Percentiles rank a stretch among this genome's conserved stretches.
phyloP scores from a whole-genome alignment of 495 filamentous ascomycete species.

The Penicillium cosmopolitanum region DNA sequence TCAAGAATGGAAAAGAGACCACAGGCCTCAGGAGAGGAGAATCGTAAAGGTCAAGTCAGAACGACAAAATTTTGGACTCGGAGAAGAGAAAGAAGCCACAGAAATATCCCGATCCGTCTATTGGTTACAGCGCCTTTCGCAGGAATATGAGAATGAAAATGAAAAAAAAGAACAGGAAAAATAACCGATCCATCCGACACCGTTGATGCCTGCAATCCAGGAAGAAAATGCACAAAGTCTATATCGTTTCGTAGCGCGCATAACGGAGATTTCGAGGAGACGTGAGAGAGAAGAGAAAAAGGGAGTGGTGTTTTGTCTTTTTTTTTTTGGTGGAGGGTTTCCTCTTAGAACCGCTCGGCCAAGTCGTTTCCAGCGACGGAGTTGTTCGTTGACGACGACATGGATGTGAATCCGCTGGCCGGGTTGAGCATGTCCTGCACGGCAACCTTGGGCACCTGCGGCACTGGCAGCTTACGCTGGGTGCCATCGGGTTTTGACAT shows the following conservation, averaged over 20 bases:
- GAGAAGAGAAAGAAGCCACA: constrained; percentile 25
- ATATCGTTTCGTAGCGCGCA: constrained; percentile 50
- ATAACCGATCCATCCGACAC: constrained; percentile 34
- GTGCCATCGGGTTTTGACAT: constrained; percentile 84
- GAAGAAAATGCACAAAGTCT: constrained; percentile 50
- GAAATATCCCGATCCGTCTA: constrained; percentile 41
- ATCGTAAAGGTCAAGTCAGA: constrained; percentile 18
- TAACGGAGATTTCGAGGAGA: constrained; percentile 30
- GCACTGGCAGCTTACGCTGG: constrained; percentile 94
- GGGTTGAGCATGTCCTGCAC: constrained; percentile 83
- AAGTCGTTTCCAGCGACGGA: constrained; percentile 50
- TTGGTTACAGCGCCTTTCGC: constrained; percentile 38
- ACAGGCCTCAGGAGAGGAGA: too few relatives aligned
- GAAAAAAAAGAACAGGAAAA: constrained; percentile 20
- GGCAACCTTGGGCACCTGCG: constrained; percentile 82
- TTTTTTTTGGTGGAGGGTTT: not conserved
- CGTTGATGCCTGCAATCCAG: constrained; percentile 36
- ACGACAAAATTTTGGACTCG: constrained; percentile 25
- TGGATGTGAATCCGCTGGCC: constrained; percentile 61
- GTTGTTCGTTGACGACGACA: constrained; percentile 55
- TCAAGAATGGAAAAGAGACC: constrained; percentile 25
- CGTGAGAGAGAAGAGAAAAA: constrained; percentile 13
- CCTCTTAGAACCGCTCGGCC: constrained; percentile 43
- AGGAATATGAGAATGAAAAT: constrained; percentile 27
- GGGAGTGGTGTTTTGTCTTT: not conserved